These are phyloP conservation scores for Amoebophrya sp. DNA, from an alignment of 169 alveolate species.

Conservation along the genomic window DNA sequence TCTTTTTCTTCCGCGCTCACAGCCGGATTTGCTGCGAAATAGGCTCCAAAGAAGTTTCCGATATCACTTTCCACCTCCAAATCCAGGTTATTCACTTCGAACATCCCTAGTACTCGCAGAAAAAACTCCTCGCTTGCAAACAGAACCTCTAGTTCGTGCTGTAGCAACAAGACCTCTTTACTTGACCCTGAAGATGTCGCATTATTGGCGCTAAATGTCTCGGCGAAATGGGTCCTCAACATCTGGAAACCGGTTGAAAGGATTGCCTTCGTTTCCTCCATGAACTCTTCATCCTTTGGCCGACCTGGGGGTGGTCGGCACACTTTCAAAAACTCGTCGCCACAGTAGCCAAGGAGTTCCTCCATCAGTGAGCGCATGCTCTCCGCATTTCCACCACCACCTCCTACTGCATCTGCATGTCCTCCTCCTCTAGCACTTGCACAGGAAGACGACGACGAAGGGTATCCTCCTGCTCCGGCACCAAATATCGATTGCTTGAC, in stretches of 20 bases:
- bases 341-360: background rate
- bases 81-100: background rate
- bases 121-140: background rate
- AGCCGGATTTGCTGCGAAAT: background rate
- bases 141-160: background rate
- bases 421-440: background rate
- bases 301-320: slow-evolving; percentile 3
- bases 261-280: background rate
- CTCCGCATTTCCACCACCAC: background rate
- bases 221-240: background rate
- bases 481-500: background rate
- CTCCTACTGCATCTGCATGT: background rate
- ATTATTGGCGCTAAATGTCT: background rate
- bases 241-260: background rate
- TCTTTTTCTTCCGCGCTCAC: background rate
- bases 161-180: background rate
- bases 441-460: background rate
- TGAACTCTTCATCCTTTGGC: background rate
- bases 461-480: background rate
- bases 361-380: background rate
- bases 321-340: background rate
- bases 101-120: background rate
- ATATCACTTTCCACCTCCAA: background rate
- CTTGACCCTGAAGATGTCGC: too few relatives aligned
- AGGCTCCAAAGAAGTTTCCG: background rate